Conservation (phyloP, 2,329 filamentous ascomycete species). For the Fusarium sp. region DNA sequence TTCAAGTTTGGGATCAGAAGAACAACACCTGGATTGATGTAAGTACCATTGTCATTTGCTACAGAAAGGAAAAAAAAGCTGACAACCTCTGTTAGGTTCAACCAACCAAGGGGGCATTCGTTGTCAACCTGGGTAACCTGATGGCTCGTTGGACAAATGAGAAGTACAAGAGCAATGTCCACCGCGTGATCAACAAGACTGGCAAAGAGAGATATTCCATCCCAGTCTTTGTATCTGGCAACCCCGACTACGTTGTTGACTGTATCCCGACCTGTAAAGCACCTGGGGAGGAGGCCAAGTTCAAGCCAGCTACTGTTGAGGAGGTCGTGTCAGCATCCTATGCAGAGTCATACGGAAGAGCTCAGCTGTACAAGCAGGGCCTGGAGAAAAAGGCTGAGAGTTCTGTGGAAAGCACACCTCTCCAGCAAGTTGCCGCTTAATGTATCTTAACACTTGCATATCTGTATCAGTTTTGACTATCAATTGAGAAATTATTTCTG, state of each 20-base stretch:
- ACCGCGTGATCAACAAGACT: slow-evolving; percentile 64
- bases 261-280: neutral
- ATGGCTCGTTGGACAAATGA: slow-evolving; percentile 61
- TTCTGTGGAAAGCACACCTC: neutral
- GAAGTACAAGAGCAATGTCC: slow-evolving; percentile 61
- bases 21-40: slow-evolving; percentile 56
- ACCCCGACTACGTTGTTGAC: slow-evolving; percentile 36
- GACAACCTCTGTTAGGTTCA: neutral
- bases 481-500: no score
- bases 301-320: slow-evolving; percentile 46
- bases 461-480: neutral
- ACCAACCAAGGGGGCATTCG: slow-evolving; percentile 49
- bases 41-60: no score
- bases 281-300: slow-evolving; percentile 34
- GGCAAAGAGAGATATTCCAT: slow-evolving; percentile 62
- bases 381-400: slow-evolving; percentile 6
- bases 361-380: slow-evolving; percentile 47
- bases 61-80: no score
- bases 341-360: slow-evolving; percentile 46
- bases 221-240: slow-evolving; percentile 66
- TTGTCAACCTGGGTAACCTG: slow-evolving; percentile 63
- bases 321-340: slow-evolving; percentile 47
- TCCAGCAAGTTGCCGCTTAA: neutral
- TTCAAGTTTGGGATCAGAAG: slow-evolving; percentile 59
- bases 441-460: neutral